Evolutionary conservation across 140 eudicot species (phyloP), one percentile per base, ranked within the genome.

Genomic region (Ambrosia hybrid): DNA sequence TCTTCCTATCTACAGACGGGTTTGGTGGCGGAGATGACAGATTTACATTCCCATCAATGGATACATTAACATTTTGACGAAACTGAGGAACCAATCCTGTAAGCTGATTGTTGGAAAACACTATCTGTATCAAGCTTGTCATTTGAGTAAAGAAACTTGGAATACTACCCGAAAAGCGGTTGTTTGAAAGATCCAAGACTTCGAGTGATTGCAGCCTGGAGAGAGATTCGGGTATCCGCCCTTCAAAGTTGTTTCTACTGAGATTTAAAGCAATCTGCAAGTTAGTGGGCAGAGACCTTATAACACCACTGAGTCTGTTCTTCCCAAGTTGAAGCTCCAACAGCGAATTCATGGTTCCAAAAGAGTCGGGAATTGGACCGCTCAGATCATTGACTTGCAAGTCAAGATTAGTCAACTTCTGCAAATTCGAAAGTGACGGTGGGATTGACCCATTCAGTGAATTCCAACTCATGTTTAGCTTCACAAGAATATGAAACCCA

Each of bases 171-270:
- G 82, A 59, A 71, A 93, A 93, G 36, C 57, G 55, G 58, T 93
- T 93, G 76, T 90, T 64, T 1, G 97, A 90, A 36, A 90, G 91
- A 79, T 93, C 98, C 84, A 93, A 79, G 12, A 93, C 86, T 77
- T 93, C 96, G 55, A 93, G 72, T 17, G 16, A 41, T 3, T 4
- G 56, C 72, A 93, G 75, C 16, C 51, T 52, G 36, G 74, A 16
- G 2, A 92, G 68, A n/a, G 58, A 57, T 6, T 0, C 9, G 0
- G 98, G 98, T 65, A 92, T 79, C 0, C 9, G 33, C 5, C 96
- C 98, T 5, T 30, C 65, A 46, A 90, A 93, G 74, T 73, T 76
- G 75, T 93, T 93, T 68, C 34, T 52, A 76, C 97, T 93, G 36
- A 93, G 91, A 80, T 93, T 93, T 61, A 89, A 73, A 57, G 89